Evolutionary conservation across 306 rosid species (phyloP).

Genomic region (Datisca glomerata): DNA sequence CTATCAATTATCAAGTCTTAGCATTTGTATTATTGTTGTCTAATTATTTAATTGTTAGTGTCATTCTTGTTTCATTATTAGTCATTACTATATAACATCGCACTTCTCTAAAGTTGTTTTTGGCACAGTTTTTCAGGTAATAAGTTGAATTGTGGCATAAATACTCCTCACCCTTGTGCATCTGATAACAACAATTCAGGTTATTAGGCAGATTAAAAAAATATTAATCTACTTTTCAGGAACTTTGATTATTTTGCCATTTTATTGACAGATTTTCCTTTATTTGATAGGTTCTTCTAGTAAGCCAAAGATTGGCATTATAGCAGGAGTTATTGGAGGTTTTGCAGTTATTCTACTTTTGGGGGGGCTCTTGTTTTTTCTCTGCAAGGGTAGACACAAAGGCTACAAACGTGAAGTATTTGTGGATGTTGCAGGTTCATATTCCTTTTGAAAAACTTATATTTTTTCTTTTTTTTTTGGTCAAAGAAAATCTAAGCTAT

Average conservation of each 20-base stretch:
- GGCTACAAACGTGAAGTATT: constrained; percentile 64
- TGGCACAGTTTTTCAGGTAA: constrained; percentile 84
- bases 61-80: no score
- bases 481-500: no score
- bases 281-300: constrained; percentile 41
- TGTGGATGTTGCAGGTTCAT: constrained; percentile 89
- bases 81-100: background rate
- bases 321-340: constrained; percentile 65
- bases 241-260: background rate
- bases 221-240: constrained; percentile 1
- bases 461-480: no score
- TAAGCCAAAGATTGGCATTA: constrained; percentile 48
- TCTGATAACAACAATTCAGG: constrained; percentile 46
- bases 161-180: constrained; percentile 34
- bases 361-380: constrained; percentile 40
- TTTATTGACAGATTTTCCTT: constrained; percentile 6
- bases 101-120: constrained; percentile 9
- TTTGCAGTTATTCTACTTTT: constrained; percentile 30
- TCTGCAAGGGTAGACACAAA: constrained; percentile 50
- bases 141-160: constrained; percentile 54
- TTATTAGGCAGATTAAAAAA: constrained; percentile 24
- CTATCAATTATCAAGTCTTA: no score
- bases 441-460: no score
- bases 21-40: no score
- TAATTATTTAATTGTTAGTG: no score